These are phyloP conservation scores for Asterophora parasitica DNA, from an alignment of 768 basidiomycete species.

Conservation along the genomic window DNA sequence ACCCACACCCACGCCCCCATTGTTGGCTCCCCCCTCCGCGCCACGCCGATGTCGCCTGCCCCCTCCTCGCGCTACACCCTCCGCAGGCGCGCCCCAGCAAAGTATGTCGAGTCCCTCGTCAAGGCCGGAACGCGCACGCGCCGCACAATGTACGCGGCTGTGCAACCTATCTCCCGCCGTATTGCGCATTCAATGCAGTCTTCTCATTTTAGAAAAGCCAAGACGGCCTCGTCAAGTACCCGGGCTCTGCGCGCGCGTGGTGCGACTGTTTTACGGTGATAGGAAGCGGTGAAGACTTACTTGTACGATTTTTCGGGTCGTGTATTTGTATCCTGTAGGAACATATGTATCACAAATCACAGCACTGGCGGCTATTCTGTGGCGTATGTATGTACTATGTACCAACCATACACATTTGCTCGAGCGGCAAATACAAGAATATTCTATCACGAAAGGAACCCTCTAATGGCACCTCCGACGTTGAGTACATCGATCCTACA, in stretches of 20 bases:
- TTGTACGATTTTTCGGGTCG: too few species aligned
- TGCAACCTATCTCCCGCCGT: slow-evolving; percentile 7
- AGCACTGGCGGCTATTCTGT: too few species aligned
- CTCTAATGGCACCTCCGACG: slow-evolving; percentile 17
- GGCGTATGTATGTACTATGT: too few species aligned
- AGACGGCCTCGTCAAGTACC: slow-evolving; percentile 11
- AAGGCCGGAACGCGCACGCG: slow-evolving; percentile 15
- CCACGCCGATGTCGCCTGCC: slow-evolving; percentile 6
- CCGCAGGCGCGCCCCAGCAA: slow-evolving; percentile 27
- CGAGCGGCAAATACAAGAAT: too few species aligned
- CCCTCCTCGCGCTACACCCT: slow-evolving; percentile 27
- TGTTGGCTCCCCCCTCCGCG: slow-evolving; percentile 4
- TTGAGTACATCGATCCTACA: slow-evolving; percentile 16
- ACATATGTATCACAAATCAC: too few species aligned
- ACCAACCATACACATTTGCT: too few species aligned
- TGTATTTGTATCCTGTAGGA: too few species aligned
- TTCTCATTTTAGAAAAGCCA: slow-evolving; percentile 19
- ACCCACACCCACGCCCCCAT: neutral
- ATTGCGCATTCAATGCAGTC: slow-evolving; percentile 18
- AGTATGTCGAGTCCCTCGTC: slow-evolving; percentile 13
- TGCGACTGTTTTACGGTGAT: too few species aligned
- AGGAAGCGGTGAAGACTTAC: too few species aligned
- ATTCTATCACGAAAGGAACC: slow-evolving; percentile 14
- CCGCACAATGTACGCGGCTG: slow-evolving; percentile 8
- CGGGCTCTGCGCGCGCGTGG: slow-evolving; percentile 17